Evolutionary conservation across 805 yeast genomes (phyloP).

Genomic region (Schizosaccharomyces cryophilus): DNA sequence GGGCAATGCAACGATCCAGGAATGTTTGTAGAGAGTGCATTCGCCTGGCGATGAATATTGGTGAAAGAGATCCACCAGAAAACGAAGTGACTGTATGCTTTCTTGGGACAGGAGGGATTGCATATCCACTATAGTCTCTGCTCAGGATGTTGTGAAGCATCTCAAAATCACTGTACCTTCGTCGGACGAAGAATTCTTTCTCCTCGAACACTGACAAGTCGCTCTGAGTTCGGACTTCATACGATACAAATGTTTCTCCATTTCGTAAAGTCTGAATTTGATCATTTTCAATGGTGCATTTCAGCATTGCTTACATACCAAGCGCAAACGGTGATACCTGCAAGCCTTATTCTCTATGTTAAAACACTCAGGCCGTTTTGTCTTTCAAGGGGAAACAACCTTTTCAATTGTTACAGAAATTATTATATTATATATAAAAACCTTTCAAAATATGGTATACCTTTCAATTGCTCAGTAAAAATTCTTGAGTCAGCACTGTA

Average conservation of each 20-base stretch:
- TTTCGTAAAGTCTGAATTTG: neutral
- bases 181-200: neutral
- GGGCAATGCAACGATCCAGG: neutral
- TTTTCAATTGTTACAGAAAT: too few species aligned
- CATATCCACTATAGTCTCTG: neutral
- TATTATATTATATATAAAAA: too few species aligned
- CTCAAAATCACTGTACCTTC: neutral
- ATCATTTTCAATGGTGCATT: neutral
- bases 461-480: too few species aligned
- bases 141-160: neutral
- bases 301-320: neutral
- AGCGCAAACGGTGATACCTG: neutral
- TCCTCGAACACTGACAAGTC: neutral
- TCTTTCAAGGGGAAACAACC: too few species aligned
- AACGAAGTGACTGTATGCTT: neutral
- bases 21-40: neutral
- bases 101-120: neutral
- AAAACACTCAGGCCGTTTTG: neutral
- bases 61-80: neutral
- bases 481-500: too few species aligned
- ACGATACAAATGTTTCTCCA: neutral
- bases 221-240: neutral
- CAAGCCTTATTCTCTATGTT: neutral
- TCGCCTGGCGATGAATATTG: neutral
- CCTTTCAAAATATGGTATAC: too few species aligned